phyloP scores from a whole-genome alignment of 257 asterid species.

The Lantana camara region DNA sequence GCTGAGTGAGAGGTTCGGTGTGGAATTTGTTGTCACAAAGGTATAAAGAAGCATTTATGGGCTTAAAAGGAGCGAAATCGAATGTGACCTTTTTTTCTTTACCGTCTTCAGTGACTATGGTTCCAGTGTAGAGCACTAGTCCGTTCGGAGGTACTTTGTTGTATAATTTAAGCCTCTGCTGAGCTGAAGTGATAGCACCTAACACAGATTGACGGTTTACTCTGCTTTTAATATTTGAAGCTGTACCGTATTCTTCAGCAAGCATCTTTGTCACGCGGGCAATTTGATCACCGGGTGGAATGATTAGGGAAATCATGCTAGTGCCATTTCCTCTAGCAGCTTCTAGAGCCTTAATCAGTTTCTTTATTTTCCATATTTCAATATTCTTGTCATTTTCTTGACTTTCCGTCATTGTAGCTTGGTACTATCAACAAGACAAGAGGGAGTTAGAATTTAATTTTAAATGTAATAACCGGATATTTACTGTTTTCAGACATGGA shows the following conservation, averaged over 20 bases:
- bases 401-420: slow-evolving; percentile 43
- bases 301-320: slow-evolving; percentile 69
- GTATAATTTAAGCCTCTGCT: slow-evolving; percentile 63
- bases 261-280: slow-evolving; percentile 65
- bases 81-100: slow-evolving; percentile 61
- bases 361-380: slow-evolving; percentile 67
- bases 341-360: slow-evolving; percentile 58
- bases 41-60: slow-evolving; percentile 62
- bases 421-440: slow-evolving; percentile 21
- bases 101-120: slow-evolving; percentile 62
- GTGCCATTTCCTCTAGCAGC: slow-evolving; percentile 66
- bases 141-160: slow-evolving; percentile 64
- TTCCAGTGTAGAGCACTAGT: slow-evolving; percentile 64
- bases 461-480: neutral
- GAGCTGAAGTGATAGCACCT: slow-evolving; percentile 74
- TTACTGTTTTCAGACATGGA: neutral
- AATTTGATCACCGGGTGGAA: slow-evolving; percentile 65
- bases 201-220: slow-evolving; percentile 68
- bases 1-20: slow-evolving; percentile 56
- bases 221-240: slow-evolving; percentile 67
- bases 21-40: slow-evolving; percentile 69
- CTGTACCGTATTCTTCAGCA: slow-evolving; percentile 68
- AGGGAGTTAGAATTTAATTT: neutral
- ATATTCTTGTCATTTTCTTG: slow-evolving; percentile 63
- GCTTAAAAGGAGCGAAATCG: slow-evolving; percentile 58